These are phyloP conservation scores for Fusarium sp. DNA, from an alignment of 2,329 filamentous ascomycete genomes.

Conservation along the genomic window DNA sequence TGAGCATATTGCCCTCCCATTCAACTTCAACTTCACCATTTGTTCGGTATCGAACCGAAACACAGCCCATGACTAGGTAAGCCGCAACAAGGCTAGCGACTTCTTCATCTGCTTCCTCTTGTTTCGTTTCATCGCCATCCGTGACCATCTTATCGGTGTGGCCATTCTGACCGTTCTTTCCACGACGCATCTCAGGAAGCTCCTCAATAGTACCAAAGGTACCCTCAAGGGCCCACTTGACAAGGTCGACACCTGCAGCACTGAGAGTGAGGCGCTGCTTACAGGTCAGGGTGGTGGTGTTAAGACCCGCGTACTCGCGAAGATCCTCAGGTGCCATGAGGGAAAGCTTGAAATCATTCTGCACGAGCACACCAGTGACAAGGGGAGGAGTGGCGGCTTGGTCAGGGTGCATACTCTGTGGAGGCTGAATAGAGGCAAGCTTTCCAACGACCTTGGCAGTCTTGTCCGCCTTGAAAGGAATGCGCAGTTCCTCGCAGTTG, in stretches of 20 bases:
- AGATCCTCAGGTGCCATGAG: slow-evolving; percentile 97
- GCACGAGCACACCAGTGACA: slow-evolving; percentile 90
- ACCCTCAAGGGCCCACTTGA: slow-evolving; percentile 92
- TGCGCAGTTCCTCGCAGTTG: slow-evolving; percentile 94
- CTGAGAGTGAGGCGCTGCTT: slow-evolving; percentile 89
- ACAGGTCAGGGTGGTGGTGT: slow-evolving; percentile 93
- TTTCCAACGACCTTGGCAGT: slow-evolving; percentile 96
- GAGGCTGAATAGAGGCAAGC: slow-evolving; percentile 83
- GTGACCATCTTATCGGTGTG: slow-evolving; percentile 53
- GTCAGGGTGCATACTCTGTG: slow-evolving; percentile 52
- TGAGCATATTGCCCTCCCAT: slow-evolving; percentile 98
- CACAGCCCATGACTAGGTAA: slow-evolving; percentile 88
- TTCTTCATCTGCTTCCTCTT: slow-evolving; percentile 74
- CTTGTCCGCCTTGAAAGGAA: slow-evolving; percentile 96
- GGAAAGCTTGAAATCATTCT: slow-evolving; percentile 97
- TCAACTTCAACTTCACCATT: slow-evolving; percentile 88
- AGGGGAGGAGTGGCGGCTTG: slow-evolving; percentile 59
- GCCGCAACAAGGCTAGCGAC: slow-evolving; percentile 65
- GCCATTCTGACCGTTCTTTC: slow-evolving; percentile 50
- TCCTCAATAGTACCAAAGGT: slow-evolving; percentile 90
- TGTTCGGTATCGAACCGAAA: slow-evolving; percentile 80
- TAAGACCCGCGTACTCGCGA: slow-evolving; percentile 95
- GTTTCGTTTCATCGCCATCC: slow-evolving; percentile 48
- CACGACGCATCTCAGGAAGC: slow-evolving; percentile 65
- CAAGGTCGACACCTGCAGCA: slow-evolving; percentile 89